Conservation (phyloP, 352 stramenopile genomes). For the Phytophthora citrophthora region DNA sequence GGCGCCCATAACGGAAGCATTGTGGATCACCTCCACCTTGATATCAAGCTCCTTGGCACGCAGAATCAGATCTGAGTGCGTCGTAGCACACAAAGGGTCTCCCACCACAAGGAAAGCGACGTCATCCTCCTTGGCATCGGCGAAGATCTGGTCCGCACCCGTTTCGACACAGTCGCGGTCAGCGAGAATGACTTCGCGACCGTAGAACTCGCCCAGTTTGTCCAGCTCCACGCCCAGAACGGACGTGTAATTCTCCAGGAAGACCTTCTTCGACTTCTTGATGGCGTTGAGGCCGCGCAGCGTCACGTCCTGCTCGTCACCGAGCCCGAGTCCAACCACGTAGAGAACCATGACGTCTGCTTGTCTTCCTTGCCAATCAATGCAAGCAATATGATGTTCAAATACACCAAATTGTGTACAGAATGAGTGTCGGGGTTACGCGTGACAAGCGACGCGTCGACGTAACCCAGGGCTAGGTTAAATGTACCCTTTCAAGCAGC, state of each 20-base stretch:
- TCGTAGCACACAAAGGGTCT: slow-evolving; percentile 98
- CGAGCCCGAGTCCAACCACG: slow-evolving; percentile 97
- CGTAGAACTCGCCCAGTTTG: slow-evolving; percentile 95
- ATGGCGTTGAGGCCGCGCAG: slow-evolving; percentile 96
- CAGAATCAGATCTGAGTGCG: slow-evolving; percentile 98
- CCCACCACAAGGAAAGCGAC: slow-evolving; percentile 98
- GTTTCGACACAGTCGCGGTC: slow-evolving; percentile 97
- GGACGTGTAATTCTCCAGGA: slow-evolving; percentile 98
- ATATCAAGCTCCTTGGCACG: slow-evolving; percentile 94
- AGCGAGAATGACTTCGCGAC: slow-evolving; percentile 85
- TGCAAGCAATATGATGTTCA: not conserved
- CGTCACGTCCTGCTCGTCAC: slow-evolving; percentile 99
- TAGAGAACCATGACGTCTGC: slow-evolving; percentile 89
- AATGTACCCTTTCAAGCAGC: not conserved
- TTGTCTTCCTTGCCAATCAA: slow-evolving; percentile 14
- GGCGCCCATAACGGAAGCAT: slow-evolving; percentile 98
- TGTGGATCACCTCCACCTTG: slow-evolving; percentile 97
- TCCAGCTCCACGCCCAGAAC: slow-evolving; percentile 92
- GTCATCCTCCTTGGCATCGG: slow-evolving; percentile 89
- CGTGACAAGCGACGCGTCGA: not conserved
- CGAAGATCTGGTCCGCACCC: slow-evolving; percentile 96
- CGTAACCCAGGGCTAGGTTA: not conserved
- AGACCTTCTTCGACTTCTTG: slow-evolving; percentile 94
- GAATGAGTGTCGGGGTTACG: not conserved
- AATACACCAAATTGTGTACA: not conserved